phyloP scores from a whole-genome alignment of 2,329 filamentous ascomycete species.

The Chaetomium sp. region DNA sequence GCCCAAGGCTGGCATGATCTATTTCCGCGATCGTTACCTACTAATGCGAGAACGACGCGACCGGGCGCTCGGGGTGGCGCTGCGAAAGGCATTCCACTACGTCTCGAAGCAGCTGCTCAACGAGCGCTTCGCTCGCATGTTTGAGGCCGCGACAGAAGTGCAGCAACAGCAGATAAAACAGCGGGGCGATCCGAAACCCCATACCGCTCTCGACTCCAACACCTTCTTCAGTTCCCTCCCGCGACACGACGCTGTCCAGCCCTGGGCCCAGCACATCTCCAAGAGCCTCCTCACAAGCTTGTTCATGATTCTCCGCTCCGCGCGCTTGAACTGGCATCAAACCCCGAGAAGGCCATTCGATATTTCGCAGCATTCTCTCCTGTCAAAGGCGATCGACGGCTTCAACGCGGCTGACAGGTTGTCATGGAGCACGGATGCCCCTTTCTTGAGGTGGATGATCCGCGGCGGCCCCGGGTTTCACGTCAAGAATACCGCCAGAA shows the following conservation, averaged over 20 bases:
- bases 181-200: not conserved
- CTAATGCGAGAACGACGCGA: not conserved
- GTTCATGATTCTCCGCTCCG: not conserved
- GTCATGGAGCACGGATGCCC: not conserved
- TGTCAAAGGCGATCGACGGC: not conserved
- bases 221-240: not conserved
- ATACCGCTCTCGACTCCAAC: not conserved
- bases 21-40: not conserved
- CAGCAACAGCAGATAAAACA: not conserved
- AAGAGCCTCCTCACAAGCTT: not conserved
- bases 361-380: not conserved
- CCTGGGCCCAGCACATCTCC: not conserved
- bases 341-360: not conserved
- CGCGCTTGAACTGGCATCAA: not conserved
- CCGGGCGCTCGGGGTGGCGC: not conserved
- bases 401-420: not conserved
- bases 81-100: not conserved
- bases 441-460: not conserved
- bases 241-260: not conserved
- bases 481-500: not conserved
- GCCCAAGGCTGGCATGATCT: not conserved
- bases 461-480: not conserved
- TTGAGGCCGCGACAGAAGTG: not conserved
- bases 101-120: not conserved
- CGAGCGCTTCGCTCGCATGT: not conserved